phyloP scores from a whole-genome alignment of 2,329 filamentous ascomycete species.

The Raffaelea arxii region DNA sequence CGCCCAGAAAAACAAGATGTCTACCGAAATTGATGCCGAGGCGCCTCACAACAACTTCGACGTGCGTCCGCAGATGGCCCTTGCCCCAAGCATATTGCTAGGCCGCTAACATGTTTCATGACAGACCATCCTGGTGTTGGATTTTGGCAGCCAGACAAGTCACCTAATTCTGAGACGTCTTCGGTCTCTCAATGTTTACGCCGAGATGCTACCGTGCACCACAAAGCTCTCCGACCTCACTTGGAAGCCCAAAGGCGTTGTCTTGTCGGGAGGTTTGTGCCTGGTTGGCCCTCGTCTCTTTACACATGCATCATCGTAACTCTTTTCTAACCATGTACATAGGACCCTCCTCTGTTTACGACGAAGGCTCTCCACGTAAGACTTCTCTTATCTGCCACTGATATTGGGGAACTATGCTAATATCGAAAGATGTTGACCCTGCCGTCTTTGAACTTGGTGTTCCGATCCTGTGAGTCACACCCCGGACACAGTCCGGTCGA shows the following conservation, averaged over 20 bases:
- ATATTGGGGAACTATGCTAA: background rate
- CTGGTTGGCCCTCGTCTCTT: no score
- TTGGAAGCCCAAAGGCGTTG: constrained; percentile 68
- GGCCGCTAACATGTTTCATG: background rate
- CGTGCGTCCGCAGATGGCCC: no score
- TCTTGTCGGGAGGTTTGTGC: constrained; percentile 64
- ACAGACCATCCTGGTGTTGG: constrained; percentile 60
- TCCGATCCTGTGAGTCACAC: constrained; percentile 21
- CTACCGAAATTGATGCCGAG: background rate
- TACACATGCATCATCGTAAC: no score
- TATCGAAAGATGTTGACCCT: constrained; percentile 55
- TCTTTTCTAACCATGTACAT: constrained; percentile 1
- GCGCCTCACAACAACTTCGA: background rate
- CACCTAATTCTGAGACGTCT: constrained; percentile 69
- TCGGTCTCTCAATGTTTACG: constrained; percentile 61
- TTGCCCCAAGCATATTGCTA: no score
- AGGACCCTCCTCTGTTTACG: constrained; percentile 52
- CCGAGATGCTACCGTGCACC: constrained; percentile 82
- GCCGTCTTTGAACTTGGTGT: constrained; percentile 56
- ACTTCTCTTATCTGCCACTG: background rate
- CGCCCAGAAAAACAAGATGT: no score
- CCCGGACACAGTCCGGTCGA: background rate
- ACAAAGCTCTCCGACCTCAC: constrained; percentile 60
- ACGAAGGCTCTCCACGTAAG: background rate
- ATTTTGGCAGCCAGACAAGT: constrained; percentile 63